Percentiles rank a stretch among this genome's conserved stretches.
Evolutionary conservation across 176 grass and related monocot species (phyloP).

Genomic region (Oryza australiensis): DNA sequence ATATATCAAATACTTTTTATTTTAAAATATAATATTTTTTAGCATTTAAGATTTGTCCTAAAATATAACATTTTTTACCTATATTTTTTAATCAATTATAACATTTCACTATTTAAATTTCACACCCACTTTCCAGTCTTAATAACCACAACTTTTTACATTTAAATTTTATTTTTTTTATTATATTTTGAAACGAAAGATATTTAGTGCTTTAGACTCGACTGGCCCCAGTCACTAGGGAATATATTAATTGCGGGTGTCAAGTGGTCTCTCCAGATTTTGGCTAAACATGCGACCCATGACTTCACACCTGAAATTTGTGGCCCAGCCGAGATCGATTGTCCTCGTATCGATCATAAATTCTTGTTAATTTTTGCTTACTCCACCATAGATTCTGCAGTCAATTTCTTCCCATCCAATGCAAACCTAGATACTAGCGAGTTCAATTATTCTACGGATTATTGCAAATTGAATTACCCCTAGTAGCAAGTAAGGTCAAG

Average conservation of each 20-base stretch:
- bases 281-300: slow-evolving; percentile 24
- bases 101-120: no score
- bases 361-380: neutral
- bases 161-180: no score
- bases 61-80: no score
- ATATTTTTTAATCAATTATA: no score
- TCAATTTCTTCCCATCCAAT: slow-evolving; percentile 17
- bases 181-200: no score
- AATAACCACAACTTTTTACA: no score
- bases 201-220: neutral
- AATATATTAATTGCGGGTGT: slow-evolving; percentile 30
- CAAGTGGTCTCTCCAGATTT: slow-evolving; percentile 38
- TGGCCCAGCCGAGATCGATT: slow-evolving; percentile 1
- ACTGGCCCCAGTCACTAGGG: no score
- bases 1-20: no score
- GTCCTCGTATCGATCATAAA: slow-evolving; percentile 27
- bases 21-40: no score
- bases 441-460: neutral
- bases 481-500: slow-evolving; percentile 6
- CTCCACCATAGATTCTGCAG: neutral
- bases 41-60: no score
- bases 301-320: slow-evolving; percentile 37
- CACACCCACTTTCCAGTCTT: no score
- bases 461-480: neutral
- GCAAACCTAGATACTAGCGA: neutral